Percentiles rank a stretch among this genome's conserved stretches.
Conservation (phyloP, 208 protist genomes). For the Zelonia costaricensis region DNA sequence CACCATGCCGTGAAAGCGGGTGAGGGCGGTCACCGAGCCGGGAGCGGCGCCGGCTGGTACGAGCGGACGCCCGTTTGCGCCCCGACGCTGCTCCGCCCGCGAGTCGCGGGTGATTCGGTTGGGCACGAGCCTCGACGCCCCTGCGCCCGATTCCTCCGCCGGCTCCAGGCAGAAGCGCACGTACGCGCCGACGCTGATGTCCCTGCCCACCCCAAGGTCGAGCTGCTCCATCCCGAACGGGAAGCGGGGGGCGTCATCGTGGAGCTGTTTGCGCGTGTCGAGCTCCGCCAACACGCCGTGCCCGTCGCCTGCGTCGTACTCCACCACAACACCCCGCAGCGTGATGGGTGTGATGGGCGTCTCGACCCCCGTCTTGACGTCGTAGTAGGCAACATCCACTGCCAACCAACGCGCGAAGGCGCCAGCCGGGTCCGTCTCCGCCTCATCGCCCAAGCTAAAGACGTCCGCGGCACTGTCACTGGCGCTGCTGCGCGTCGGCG, state of each 20-base stretch:
- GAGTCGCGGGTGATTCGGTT: conserved; percentile 55
- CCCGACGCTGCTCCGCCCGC: conserved; percentile 32
- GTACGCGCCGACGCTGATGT: conserved; percentile 46
- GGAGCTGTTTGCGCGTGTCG: conserved; percentile 46
- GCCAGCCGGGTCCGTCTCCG: background rate
- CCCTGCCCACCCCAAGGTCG: conserved; percentile 34
- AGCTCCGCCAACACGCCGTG: conserved; percentile 67
- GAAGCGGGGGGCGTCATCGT: conserved; percentile 64
- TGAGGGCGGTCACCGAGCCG: conserved; percentile 23
- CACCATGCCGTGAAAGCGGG: conserved; percentile 50
- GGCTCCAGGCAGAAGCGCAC: conserved; percentile 70
- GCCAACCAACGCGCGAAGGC: conserved; percentile 35
- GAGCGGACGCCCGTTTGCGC: conserved; percentile 10
- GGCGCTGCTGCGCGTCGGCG: background rate
- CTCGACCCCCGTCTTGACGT: conserved; percentile 41
- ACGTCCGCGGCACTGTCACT: background rate
- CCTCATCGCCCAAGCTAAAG: background rate
- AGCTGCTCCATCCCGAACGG: conserved; percentile 45
- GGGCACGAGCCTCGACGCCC: conserved; percentile 1
- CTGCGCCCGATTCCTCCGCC: conserved; percentile 12
- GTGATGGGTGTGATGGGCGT: conserved; percentile 41
- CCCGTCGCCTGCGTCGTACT: conserved; percentile 51
- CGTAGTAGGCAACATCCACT: conserved; percentile 42
- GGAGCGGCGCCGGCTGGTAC: conserved; percentile 3
- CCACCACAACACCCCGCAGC: conserved; percentile 51